Evolutionary conservation across 306 rosid species (phyloP).

Genomic region (Cucumis cinereus): DNA sequence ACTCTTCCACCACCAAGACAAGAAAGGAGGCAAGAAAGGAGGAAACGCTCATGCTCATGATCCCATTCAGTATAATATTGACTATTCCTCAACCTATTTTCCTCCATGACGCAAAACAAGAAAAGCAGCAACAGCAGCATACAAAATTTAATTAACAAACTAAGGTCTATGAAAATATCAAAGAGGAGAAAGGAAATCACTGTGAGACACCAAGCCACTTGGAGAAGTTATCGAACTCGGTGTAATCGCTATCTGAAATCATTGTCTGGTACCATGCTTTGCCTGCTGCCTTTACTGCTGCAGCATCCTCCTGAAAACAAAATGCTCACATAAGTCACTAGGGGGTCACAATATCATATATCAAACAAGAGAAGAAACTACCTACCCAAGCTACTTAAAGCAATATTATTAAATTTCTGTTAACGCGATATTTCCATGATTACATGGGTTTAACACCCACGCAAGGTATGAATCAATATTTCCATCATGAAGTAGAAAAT

Average conservation of each 20-base stretch:
- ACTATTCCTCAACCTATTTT: constrained; percentile 11
- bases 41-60: not conserved
- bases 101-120: constrained; percentile 18
- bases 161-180: constrained; percentile 11
- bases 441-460: too few species aligned
- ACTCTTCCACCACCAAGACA: not conserved
- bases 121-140: constrained; percentile 10
- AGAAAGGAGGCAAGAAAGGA: not conserved
- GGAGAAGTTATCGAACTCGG: constrained; percentile 63
- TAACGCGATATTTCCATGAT: too few species aligned
- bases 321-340: not conserved
- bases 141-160: constrained; percentile 10
- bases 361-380: not conserved
- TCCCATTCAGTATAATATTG: not conserved
- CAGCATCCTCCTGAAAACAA: constrained; percentile 49
- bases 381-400: not conserved
- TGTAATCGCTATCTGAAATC: constrained; percentile 77
- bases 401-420: too few species aligned
- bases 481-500: too few species aligned
- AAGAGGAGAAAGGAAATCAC: constrained; percentile 18
- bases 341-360: not conserved
- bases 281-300: constrained; percentile 64
- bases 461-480: too few species aligned
- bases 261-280: constrained; percentile 71
- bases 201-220: constrained; percentile 83